These are phyloP conservation scores for Porcisia deanei DNA, from an alignment of 208 protist species.

Conservation along the genomic window DNA sequence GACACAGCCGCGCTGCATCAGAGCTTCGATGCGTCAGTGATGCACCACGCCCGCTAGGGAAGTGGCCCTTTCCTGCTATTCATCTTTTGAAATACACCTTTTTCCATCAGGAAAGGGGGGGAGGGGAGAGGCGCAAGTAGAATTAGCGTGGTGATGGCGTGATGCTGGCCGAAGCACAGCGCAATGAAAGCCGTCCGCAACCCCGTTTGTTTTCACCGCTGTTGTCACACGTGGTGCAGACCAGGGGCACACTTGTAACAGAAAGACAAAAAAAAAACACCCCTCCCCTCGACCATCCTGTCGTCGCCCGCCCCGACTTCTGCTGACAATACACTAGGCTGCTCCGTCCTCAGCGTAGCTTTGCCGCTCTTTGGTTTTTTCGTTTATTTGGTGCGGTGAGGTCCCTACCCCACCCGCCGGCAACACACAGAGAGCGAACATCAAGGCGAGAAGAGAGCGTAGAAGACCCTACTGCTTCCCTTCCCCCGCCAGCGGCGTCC, in stretches of 20 bases:
- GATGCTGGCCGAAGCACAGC: not conserved
- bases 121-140: not conserved
- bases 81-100: not conserved
- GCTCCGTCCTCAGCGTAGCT: not conserved
- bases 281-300: not conserved
- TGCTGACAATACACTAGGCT: not conserved
- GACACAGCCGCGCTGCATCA: conserved; percentile 45
- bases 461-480: not conserved
- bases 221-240: not conserved
- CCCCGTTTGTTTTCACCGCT: not conserved
- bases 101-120: not conserved
- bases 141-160: not conserved
- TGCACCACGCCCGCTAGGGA: conserved; percentile 19
- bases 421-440: not conserved
- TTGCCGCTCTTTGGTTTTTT: not conserved
- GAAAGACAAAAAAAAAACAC: too few species aligned
- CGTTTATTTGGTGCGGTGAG: not conserved
- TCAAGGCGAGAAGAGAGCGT: not conserved
- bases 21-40: conserved; percentile 44
- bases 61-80: too few species aligned
- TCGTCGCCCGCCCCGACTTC: not conserved
- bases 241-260: not conserved
- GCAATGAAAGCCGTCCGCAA: not conserved
- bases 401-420: not conserved
- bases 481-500: not conserved